A percentile compares a stretch with the other conserved stretches of the same genome.
Evolutionary conservation across 495 filamentous ascomycete species (phyloP).

Genomic region (Niebla homalea): DNA sequence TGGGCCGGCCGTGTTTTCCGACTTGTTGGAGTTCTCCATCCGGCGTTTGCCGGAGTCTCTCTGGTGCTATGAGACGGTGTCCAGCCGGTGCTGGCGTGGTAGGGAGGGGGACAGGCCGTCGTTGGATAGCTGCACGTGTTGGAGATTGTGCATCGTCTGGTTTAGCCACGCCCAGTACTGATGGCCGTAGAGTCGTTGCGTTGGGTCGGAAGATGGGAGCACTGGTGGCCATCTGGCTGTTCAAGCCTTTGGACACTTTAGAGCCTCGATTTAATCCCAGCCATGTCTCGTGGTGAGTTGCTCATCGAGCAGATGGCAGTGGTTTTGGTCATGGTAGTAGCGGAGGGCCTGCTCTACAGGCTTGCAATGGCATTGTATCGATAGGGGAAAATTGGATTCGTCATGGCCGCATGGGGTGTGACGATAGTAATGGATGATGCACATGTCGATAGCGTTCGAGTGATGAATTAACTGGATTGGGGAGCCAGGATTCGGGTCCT

Average conservation of each 20-base stretch:
- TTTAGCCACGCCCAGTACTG: neutral
- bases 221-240: neutral
- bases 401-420: slow-evolving; percentile 8
- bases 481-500: too few relatives aligned
- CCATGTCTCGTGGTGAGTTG: neutral
- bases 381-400: slow-evolving; percentile 9
- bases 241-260: neutral
- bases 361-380: neutral
- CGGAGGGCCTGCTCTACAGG: neutral
- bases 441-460: slow-evolving; percentile 7
- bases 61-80: neutral
- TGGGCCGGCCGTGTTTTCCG: neutral
- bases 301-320: neutral
- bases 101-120: neutral
- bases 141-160: neutral
- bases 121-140: too few relatives aligned
- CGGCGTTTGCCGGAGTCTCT: neutral
- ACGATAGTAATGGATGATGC: slow-evolving; percentile 6
- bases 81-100: neutral
- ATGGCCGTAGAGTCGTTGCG: neutral
- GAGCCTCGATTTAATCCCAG: neutral
- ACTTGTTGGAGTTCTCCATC: neutral
- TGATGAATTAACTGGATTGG: too few relatives aligned
- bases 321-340: slow-evolving; percentile 3
- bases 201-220: too few relatives aligned